These are phyloP conservation scores for Acacia confusa DNA, from an alignment of 306 rosid genomes.

Conservation along the genomic window DNA sequence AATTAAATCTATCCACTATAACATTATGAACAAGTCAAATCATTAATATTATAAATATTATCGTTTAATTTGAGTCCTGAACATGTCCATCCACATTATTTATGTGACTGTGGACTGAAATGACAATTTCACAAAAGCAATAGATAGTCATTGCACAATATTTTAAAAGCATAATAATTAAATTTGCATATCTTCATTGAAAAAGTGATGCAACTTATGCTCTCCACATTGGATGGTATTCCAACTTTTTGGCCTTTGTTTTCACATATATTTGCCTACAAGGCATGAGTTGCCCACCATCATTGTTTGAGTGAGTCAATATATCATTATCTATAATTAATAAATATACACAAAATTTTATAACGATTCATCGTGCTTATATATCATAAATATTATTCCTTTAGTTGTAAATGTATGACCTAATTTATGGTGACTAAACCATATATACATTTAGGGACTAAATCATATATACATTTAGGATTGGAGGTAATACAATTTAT, in stretches of 20 bases:
- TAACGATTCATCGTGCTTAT: too few relatives aligned
- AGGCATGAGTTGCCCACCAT: not conserved
- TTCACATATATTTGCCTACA: conserved; percentile 18
- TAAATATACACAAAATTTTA: too few relatives aligned
- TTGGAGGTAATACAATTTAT: too few relatives aligned
- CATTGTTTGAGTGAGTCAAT: not conserved
- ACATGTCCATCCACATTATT: not conserved
- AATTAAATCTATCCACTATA: not conserved
- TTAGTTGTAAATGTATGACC: too few relatives aligned
- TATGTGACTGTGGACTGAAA: not conserved
- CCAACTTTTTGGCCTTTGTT: not conserved
- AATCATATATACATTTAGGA: too few relatives aligned
- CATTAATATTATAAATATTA: not conserved
- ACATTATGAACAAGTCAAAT: not conserved
- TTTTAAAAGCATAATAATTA: not conserved
- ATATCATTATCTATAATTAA: not conserved
- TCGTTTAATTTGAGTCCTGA: not conserved
- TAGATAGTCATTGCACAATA: not conserved
- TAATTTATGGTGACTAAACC: too few relatives aligned
- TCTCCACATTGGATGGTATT: conserved; percentile 34
- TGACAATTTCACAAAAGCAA: not conserved
- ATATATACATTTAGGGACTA: too few relatives aligned
- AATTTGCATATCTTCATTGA: not conserved
- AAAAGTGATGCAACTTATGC: not conserved
- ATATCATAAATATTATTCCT: too few relatives aligned